Base-by-base conservation (phyloP, 1,284 basidiomycete species). In the Cryptococcus sp. region DNA sequence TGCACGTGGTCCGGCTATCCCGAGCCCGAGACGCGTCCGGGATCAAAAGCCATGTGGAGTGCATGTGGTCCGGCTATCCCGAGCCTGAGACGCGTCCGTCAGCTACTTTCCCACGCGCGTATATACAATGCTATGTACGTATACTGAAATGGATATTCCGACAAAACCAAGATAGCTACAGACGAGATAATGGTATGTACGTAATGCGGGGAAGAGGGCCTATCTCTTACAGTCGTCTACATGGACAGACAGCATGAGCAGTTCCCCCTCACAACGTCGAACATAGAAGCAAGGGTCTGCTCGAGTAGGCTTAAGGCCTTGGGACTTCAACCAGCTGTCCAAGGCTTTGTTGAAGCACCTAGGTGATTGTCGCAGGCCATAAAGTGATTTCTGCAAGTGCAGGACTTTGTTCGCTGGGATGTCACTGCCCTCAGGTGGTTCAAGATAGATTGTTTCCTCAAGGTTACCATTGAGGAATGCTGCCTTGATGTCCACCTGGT, bases 301-400 rank as follows among this genome's bases (percentile, higher is more conserved):
- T 4, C 23, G 4, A 16, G 63, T 51, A 24, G 47, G 57, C 16
- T 11, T 39, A 15, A 62, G 52, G 9, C 65, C 63, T 38, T 60
- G 47, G 39, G 47, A 38, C 21, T 46, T 28, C 4, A 66, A 37
- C 63, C 63, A 66, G 16, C 28, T 43, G 44, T 64, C 62, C 13
- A 64, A 40, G 9, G 48, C 46, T 33, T 57, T 38, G 46, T 64
- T 66, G 59, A 68, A 68, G 23, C 53, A 58, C 5, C 62, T 46
- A 12, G 65, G 65, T n/a, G 67, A 64, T 55, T 67, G 67, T 35
- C 61, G 64, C 5, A 65, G 57, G 12, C 65, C 67, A 51, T 68
- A 70, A 7, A 68, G 59, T 0, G 65, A 67, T 46, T 67, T 65
- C 15, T 48, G 33, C 6, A 68, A 52, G 1, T 33, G 52, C 6